Base-by-base conservation (phyloP, 345 rosid species). In the Gossypium herbaceum region DNA sequence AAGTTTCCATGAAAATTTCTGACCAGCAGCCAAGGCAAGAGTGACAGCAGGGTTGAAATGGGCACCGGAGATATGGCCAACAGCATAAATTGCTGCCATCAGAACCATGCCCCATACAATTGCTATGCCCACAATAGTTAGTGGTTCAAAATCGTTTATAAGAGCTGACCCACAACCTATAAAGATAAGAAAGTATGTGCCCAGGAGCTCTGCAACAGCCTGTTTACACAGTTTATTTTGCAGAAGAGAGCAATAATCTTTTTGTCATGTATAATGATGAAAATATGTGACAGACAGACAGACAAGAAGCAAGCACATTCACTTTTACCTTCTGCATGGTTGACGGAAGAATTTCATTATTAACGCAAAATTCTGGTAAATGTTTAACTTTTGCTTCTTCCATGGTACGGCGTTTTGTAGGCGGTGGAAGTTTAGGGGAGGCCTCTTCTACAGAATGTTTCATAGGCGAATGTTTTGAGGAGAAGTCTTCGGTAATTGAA, bases 11-110 rank as follows among this genome's bases (percentile, higher is more conserved):
- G 86, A 39, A 66, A 84, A 80, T 60, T 77, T 81, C 7, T 78
- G 47, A 51, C 73, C 65, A 3, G 82, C 79, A 2, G 88, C 85
- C 7, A 84, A 79, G 57, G 89, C 86, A 50, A 81, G 68, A 56
- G 83, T 81, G 61, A 84, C 88, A 11, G 85, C 88, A 52, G 89
- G 89, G 71, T 84, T 86, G 45, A 88, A 88, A 81, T 88, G 89
- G 63, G 85, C 89, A 48, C 88, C 88, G 4, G 89, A 85, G 74
- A 86, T 43, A 64, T 82, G 89, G 0, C 89, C 85, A 20, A 88
- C 59, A 9, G 88, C 69, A 9, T 84, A 84, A 22, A 84, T 88
- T 62, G 71, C 64, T 45, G 83, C 85, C 84, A 84, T 83, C 70
- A 86, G 52, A 55, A 75, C 86, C 1, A 81, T 39, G 17, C 89